Percentiles rank a stretch among this genome's conserved stretches.
Conservation (phyloP, 2,329 filamentous ascomycete genomes). For the Aphanoascus verrucosus region DNA sequence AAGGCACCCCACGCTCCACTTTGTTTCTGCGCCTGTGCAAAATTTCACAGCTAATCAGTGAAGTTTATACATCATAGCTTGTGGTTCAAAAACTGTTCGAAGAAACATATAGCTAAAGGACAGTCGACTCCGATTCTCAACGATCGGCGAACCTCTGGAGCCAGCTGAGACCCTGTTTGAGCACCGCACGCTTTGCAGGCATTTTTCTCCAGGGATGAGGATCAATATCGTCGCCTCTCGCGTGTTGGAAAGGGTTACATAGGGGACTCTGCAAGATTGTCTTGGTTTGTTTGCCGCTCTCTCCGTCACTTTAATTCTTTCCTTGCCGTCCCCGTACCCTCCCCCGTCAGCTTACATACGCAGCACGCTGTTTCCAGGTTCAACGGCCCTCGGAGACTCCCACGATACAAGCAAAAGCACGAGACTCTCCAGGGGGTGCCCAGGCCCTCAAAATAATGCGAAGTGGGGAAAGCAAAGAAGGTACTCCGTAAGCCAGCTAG, state of each 20-base stretch:
- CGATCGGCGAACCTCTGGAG: no score
- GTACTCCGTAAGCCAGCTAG: background rate
- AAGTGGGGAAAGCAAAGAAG: constrained; percentile 2
- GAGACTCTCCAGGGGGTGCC: background rate
- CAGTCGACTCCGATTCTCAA: no score
- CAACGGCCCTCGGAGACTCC: background rate
- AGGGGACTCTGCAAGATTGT: background rate
- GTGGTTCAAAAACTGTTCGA: no score
- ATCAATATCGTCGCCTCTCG: constrained; percentile 7
- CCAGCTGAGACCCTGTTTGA: constrained; percentile 1
- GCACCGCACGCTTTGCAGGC: constrained; percentile 7
- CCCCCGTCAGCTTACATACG: background rate
- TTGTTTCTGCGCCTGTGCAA: no score
- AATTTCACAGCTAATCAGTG: no score
- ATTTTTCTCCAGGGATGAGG: constrained; percentile 8
- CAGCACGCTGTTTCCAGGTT: background rate
- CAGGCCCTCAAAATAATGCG: background rate
- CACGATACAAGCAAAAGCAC: background rate
- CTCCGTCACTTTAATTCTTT: background rate
- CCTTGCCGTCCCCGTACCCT: no score
- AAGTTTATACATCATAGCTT: no score
- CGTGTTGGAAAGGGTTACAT: constrained; percentile 12
- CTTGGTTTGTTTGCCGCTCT: constrained; percentile 3
- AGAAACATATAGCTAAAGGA: no score
- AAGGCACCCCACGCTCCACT: background rate